Percentiles rank a stretch among this genome's conserved stretches.
Conservation (phyloP, 352 stramenopile genomes). For the Phytophthora quininea region DNA sequence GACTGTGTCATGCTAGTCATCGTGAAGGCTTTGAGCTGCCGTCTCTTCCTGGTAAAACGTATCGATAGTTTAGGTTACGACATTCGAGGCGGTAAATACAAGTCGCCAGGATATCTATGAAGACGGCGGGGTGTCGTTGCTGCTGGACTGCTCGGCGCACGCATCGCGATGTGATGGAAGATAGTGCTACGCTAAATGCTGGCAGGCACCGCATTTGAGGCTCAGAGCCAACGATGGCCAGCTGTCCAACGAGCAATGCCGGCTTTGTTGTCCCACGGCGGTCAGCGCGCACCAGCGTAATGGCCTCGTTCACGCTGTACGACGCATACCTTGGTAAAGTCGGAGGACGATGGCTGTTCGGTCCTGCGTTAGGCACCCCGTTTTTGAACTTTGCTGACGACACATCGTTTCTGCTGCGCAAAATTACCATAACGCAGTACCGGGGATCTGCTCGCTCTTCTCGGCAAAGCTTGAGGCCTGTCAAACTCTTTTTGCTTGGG, state of each 20-base stretch:
- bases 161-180: conserved; percentile 14
- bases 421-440: no score
- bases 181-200: conserved; percentile 12
- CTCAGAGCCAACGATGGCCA: conserved; percentile 7
- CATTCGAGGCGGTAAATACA: conserved; percentile 30
- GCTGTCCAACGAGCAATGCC: conserved; percentile 35
- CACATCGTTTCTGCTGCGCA: not conserved
- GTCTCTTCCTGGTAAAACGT: conserved; percentile 22
- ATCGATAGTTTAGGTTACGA: conserved; percentile 30
- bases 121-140: conserved; percentile 5
- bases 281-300: conserved; percentile 10
- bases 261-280: conserved; percentile 22
- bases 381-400: not conserved
- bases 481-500: not conserved
- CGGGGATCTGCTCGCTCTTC: no score
- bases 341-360: conserved; percentile 9
- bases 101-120: conserved; percentile 33
- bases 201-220: conserved; percentile 17
- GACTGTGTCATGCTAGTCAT: conserved; percentile 12
- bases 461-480: not conserved
- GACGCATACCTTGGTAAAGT: conserved; percentile 28
- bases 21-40: conserved; percentile 1
- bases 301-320: conserved; percentile 9
- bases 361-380: not conserved
- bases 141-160: conserved; percentile 1